Percentiles rank a stretch among this genome's conserved stretches.
phyloP scores from a whole-genome alignment of 805 yeast species.

The Yamadazyma ubonensis region DNA sequence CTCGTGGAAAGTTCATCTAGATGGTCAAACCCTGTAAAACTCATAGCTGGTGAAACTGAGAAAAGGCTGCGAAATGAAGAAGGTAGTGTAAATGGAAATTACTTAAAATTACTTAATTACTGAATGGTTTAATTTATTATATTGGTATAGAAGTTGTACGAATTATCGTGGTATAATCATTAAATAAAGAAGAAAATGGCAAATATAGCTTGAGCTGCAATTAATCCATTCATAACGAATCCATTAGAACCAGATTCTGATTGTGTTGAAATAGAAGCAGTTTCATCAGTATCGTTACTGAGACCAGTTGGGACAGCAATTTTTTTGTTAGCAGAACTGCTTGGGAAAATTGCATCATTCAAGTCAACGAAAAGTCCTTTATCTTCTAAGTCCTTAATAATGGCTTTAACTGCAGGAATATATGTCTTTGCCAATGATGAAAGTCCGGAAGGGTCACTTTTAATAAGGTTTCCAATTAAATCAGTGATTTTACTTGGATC shows the following conservation, averaged over 20 bases:
- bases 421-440: slow-evolving; percentile 23
- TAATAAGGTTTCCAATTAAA: slow-evolving; percentile 17
- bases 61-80: background rate
- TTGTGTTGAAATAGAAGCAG: slow-evolving; percentile 2
- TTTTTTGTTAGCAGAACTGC: slow-evolving; percentile 8
- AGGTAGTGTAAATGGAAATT: background rate
- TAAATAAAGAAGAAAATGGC: slow-evolving; percentile 8
- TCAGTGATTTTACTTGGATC: slow-evolving; percentile 23
- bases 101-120: too few relatives aligned
- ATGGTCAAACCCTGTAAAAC: slow-evolving; percentile 4
- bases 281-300: background rate
- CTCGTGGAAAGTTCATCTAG: slow-evolving; percentile 2
- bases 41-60: too few relatives aligned
- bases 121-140: too few relatives aligned
- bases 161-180: slow-evolving; percentile 7
- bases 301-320: slow-evolving; percentile 10
- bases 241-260: slow-evolving; percentile 8
- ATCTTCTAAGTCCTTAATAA: slow-evolving; percentile 32
- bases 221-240: slow-evolving; percentile 8
- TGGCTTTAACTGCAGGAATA: slow-evolving; percentile 28
- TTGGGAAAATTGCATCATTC: slow-evolving; percentile 28
- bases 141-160: too few relatives aligned
- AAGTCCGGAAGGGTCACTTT: slow-evolving; percentile 13
- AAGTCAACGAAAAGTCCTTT: slow-evolving; percentile 39
- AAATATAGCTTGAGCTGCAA: slow-evolving; percentile 7